A percentile compares a stretch with the other conserved stretches of the same genome.
These are phyloP conservation scores for Plantago ovata DNA, from an alignment of 257 asterid species.

Conservation along the genomic window DNA sequence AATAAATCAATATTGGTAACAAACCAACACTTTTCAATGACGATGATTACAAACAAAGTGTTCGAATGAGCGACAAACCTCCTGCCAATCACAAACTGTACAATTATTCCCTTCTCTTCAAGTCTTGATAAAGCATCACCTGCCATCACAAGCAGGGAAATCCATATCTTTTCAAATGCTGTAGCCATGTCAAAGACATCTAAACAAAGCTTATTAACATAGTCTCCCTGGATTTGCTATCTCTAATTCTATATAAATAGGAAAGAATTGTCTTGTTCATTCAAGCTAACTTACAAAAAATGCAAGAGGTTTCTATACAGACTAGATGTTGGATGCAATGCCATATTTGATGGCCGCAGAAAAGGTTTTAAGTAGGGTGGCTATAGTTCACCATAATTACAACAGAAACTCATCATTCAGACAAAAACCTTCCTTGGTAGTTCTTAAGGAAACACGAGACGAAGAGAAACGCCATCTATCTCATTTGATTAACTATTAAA, in stretches of 20 bases:
- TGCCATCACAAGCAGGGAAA: constrained; percentile 33
- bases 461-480: neutral
- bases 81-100: constrained; percentile 78
- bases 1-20: constrained; percentile 16
- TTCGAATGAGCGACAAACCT: constrained; percentile 44
- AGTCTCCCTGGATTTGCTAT: neutral
- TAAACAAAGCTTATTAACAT: constrained; percentile 3
- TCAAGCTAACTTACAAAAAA: neutral
- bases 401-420: neutral
- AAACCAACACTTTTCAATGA: neutral
- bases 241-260: constrained; percentile 3
- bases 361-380: no score
- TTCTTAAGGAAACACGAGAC: neutral
- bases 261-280: constrained; percentile 8
- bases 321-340: neutral
- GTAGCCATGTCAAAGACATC: constrained; percentile 1
- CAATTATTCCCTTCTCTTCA: constrained; percentile 73
- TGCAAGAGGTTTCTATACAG: constrained; percentile 9
- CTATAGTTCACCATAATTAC: no score
- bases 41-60: constrained; percentile 17
- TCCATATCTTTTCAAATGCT: constrained; percentile 1
- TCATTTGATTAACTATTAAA: no score
- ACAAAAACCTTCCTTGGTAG: neutral
- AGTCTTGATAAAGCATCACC: constrained; percentile 61
- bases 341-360: no score